Percentiles rank a stretch among this genome's conserved stretches.
These are phyloP conservation scores for Nicotiana benthamiana DNA, from an alignment of 257 asterid genomes.

Conservation along the genomic window DNA sequence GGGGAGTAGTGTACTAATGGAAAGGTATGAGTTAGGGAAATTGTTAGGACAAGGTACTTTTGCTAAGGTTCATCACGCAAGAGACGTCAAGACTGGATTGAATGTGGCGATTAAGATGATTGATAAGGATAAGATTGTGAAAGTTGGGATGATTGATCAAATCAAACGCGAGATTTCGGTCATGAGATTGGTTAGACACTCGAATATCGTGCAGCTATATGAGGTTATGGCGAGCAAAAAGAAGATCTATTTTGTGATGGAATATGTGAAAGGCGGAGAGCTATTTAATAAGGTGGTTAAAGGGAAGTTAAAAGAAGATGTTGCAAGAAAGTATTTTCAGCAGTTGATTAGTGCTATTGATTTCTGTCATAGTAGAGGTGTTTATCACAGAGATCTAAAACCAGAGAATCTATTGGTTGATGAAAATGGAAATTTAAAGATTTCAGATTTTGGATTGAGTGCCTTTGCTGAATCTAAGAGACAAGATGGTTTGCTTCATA, in stretches of 20 bases:
- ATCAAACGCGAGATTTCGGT: slow-evolving; percentile 42
- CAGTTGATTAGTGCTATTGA: slow-evolving; percentile 39
- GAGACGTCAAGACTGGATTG: slow-evolving; percentile 35
- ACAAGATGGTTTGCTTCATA: slow-evolving; percentile 64
- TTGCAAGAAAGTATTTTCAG: slow-evolving; percentile 32
- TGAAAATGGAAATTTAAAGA: slow-evolving; percentile 30
- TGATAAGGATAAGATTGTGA: slow-evolving; percentile 37
- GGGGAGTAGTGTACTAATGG: slow-evolving; percentile 39
- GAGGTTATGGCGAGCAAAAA: slow-evolving; percentile 40
- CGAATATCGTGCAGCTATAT: slow-evolving; percentile 31
- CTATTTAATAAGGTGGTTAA: slow-evolving; percentile 29
- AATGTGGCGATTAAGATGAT: slow-evolving; percentile 71
- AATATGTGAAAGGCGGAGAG: slow-evolving; percentile 40
- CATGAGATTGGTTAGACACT: slow-evolving; percentile 35
- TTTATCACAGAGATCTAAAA: slow-evolving; percentile 40
- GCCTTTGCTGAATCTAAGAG: slow-evolving; percentile 46
- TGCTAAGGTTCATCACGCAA: slow-evolving; percentile 77
- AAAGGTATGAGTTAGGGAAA: slow-evolving; percentile 66
- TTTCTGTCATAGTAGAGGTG: slow-evolving; percentile 38
- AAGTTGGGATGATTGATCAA: slow-evolving; percentile 39
- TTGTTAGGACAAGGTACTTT: slow-evolving; percentile 83
- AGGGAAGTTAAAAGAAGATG: slow-evolving; percentile 40
- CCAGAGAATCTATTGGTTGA: slow-evolving; percentile 41
- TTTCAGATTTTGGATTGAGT: slow-evolving; percentile 47
- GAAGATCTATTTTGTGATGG: slow-evolving; percentile 38